Evolutionary conservation across 2,329 filamentous ascomycete species (phyloP).

Genomic region (Ceratocystis ficicola): DNA sequence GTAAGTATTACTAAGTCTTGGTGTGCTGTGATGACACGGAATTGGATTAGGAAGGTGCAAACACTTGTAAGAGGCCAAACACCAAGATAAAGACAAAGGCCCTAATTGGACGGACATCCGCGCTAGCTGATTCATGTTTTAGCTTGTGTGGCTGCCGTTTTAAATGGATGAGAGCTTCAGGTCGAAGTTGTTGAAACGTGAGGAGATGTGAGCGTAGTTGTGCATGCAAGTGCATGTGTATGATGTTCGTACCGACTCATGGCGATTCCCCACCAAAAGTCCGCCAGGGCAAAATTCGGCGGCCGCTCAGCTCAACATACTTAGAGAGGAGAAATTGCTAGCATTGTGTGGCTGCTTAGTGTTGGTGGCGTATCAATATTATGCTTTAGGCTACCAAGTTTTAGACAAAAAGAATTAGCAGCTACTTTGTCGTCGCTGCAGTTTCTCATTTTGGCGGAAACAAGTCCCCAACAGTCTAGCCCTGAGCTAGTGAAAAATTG

Average conservation of each 20-base stretch:
- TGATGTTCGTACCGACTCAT: neutral
- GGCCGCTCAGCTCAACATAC: neutral
- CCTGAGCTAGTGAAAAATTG: constrained; percentile 10
- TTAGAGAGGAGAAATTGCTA: neutral
- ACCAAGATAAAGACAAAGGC: neutral
- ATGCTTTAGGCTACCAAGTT: neutral
- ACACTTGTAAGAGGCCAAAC: neutral
- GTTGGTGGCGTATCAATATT: neutral
- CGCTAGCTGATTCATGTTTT: neutral
- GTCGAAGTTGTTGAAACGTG: neutral
- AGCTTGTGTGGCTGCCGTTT: neutral
- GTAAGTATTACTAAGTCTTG: neutral
- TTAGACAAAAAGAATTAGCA: neutral
- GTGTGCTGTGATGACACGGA: neutral
- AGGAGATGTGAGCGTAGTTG: neutral
- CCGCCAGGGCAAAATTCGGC: neutral
- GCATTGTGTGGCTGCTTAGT: neutral
- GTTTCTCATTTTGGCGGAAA: neutral
- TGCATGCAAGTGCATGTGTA: neutral
- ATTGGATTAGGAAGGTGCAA: constrained; percentile 8
- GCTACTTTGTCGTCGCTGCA: neutral
- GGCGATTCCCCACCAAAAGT: constrained; percentile 9
- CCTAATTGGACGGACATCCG: neutral
- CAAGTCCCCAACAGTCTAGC: constrained; percentile 5
- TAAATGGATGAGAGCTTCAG: neutral